Evolutionary conservation across 2,329 filamentous ascomycete species (phyloP), one percentile per base, ranked within the genome.

Genomic region (Achaetomium macrosporum): DNA sequence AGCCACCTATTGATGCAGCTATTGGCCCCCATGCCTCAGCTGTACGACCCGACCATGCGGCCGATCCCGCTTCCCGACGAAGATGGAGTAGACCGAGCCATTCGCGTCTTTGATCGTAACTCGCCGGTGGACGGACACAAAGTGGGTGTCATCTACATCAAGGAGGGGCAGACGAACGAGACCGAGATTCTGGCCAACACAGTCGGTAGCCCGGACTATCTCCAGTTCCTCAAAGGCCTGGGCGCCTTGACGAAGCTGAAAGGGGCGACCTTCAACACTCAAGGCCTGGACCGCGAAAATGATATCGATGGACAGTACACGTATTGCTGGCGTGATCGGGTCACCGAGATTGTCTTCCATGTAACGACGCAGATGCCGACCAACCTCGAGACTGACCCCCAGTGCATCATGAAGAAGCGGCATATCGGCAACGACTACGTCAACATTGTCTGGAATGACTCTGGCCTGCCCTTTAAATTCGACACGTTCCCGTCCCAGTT

Each of bases 371-470:
- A 97, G 77, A 99, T 99, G 93, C 93, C 93, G 1, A 96, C 90
- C 10, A 81, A 95, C 65, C 73, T 85, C 13, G 83, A 90, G 50
- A 78, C 82, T 30, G 90, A 96, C 62, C 81, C 86, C 10, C 78
- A 82, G 57, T 90, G 86, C 64, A 84, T 85, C 57, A 79, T 83
- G 67, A 99, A 99, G 74, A 99, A 99, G 71, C 80, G 84, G 2
- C 95, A 97, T 65, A 93, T 97, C 56, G 93, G 93, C 53, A 99
- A 99, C 65, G 93, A 97, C 69, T 95, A 89, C 68, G 93, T 99
- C 66, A 97, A 96, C 66, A 95, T 99, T 61, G 86, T 99, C 53
- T 99, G 95, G 77, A 99, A 99, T 68, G 90, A 95, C 64, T 96
- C 91, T 2, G 92, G 93, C n/a, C 69, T 85, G 44, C 86, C 88